Conservation (phyloP, 805 yeast species). For the Kazachstania psychrophila region DNA sequence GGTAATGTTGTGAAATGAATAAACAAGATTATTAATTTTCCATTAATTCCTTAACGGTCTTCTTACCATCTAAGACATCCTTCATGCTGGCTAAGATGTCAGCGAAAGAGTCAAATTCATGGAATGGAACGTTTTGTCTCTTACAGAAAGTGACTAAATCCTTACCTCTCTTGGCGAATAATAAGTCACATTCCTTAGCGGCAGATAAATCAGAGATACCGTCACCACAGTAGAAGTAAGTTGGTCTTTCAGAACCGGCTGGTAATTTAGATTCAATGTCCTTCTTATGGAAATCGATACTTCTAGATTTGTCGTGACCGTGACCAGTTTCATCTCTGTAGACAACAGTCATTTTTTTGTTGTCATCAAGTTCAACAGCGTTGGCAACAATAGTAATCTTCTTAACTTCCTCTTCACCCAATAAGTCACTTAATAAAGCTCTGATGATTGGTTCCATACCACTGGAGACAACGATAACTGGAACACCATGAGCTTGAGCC, state of each 20-base stretch:
- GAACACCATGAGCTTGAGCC: slow-evolving; percentile 63
- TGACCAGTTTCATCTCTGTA: slow-evolving; percentile 78
- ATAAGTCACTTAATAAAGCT: slow-evolving; percentile 61
- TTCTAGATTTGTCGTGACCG: slow-evolving; percentile 90
- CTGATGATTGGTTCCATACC: slow-evolving; percentile 92
- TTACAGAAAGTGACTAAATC: slow-evolving; percentile 82
- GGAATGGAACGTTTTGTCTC: slow-evolving; percentile 71
- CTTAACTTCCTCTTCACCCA: slow-evolving; percentile 66
- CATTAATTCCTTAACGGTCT: slow-evolving; percentile 27
- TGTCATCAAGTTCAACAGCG: slow-evolving; percentile 48
- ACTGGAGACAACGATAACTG: slow-evolving; percentile 77
- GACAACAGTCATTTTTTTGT: slow-evolving; percentile 71
- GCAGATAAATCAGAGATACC: slow-evolving; percentile 95
- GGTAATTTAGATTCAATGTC: slow-evolving; percentile 24
- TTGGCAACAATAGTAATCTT: slow-evolving; percentile 78
- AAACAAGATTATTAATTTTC: slow-evolving; percentile 14
- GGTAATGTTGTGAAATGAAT: neutral
- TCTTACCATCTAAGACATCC: slow-evolving; percentile 37
- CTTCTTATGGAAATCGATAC: slow-evolving; percentile 45
- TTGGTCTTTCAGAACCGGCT: slow-evolving; percentile 40
- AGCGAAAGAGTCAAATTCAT: slow-evolving; percentile 65
- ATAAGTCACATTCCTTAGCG: slow-evolving; percentile 85
- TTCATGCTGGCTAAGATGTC: slow-evolving; percentile 63
- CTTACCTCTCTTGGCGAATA: slow-evolving; percentile 88
- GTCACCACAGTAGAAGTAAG: slow-evolving; percentile 89